Evolutionary conservation across 495 filamentous ascomycete genomes (phyloP).

Genomic region (Penicillium pulvis): DNA sequence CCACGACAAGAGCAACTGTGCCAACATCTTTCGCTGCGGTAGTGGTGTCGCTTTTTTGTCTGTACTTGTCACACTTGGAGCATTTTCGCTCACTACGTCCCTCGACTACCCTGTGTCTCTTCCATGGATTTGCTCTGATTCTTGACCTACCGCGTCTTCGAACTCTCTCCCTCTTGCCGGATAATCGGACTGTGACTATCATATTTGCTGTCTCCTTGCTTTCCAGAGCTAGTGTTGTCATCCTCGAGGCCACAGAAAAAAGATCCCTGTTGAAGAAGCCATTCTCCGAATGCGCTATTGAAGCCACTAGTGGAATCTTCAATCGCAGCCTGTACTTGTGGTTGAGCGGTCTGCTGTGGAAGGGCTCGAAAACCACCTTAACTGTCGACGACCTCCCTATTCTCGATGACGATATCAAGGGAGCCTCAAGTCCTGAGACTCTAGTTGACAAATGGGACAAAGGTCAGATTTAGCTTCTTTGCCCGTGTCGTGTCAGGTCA

Average conservation of each 20-base stretch:
- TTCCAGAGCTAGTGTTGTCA: constrained; percentile 45
- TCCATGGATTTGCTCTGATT: constrained; percentile 13
- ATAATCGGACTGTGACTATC: constrained; percentile 10
- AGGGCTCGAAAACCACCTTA: constrained; percentile 47
- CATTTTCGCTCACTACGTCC: constrained; percentile 25
- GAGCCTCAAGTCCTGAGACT: constrained; percentile 31
- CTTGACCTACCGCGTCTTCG: constrained; percentile 23
- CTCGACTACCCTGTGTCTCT: constrained; percentile 22
- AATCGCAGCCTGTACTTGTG: constrained; percentile 55
- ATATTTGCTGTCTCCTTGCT: constrained; percentile 24
- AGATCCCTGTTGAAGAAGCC: constrained; percentile 35
- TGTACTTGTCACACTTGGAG: constrained; percentile 27
- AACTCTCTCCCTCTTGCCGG: constrained; percentile 19
- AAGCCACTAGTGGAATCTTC: constrained; percentile 54
- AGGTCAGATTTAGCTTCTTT: constrained; percentile 15
- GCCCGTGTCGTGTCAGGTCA: neutral
- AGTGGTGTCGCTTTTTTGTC: constrained; percentile 5
- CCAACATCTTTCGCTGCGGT: constrained; percentile 15
- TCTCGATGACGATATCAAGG: constrained; percentile 40
- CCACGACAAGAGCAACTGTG: constrained; percentile 23
- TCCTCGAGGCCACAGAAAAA: constrained; percentile 58
- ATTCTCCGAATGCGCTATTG: constrained; percentile 45
- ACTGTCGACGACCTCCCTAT: constrained; percentile 41
- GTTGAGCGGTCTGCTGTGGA: constrained; percentile 52
- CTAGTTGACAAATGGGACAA: constrained; percentile 43